Conservation (phyloP, 1,139 yeast species). For the Waltiozyma sp. region DNA sequence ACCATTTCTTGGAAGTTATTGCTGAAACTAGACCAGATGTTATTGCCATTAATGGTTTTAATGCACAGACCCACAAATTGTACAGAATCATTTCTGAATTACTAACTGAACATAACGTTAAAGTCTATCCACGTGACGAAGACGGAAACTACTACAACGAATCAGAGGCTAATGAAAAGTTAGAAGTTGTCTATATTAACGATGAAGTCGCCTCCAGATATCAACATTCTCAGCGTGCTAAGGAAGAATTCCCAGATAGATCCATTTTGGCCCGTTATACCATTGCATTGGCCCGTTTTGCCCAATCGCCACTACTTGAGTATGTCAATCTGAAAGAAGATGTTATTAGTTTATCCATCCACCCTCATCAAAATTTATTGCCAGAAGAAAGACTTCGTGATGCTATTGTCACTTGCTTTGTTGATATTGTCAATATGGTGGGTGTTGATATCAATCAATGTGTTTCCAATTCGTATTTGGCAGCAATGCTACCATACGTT, state of each 20-base stretch:
- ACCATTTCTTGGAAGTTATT: constrained; percentile 45
- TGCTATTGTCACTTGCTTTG: constrained; percentile 73
- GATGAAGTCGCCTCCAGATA: constrained; percentile 90
- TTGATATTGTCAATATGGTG: constrained; percentile 81
- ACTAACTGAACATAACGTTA: constrained; percentile 44
- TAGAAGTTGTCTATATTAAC: constrained; percentile 65
- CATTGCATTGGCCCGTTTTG: constrained; percentile 80
- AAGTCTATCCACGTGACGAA: constrained; percentile 32
- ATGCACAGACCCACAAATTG: constrained; percentile 58
- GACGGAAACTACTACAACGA: constrained; percentile 5
- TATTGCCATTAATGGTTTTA: constrained; percentile 80
- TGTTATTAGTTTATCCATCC: constrained; percentile 58
- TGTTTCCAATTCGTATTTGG: constrained; percentile 59
- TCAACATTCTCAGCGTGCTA: constrained; percentile 72
- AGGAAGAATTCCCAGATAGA: constrained; percentile 75
- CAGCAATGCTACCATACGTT: constrained; percentile 62
- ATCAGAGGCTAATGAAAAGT: background rate
- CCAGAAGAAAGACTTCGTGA: constrained; percentile 52
- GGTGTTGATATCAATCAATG: constrained; percentile 94
- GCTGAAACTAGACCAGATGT: constrained; percentile 65
- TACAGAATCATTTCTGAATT: constrained; percentile 47
- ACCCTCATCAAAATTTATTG: constrained; percentile 64
- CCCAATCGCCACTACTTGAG: constrained; percentile 85
- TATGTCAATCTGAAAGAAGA: constrained; percentile 74
- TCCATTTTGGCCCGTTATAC: constrained; percentile 77